phyloP scores from a whole-genome alignment of 192 early-diverging fungal species.

The Gryganskiella cystojenkinii region DNA sequence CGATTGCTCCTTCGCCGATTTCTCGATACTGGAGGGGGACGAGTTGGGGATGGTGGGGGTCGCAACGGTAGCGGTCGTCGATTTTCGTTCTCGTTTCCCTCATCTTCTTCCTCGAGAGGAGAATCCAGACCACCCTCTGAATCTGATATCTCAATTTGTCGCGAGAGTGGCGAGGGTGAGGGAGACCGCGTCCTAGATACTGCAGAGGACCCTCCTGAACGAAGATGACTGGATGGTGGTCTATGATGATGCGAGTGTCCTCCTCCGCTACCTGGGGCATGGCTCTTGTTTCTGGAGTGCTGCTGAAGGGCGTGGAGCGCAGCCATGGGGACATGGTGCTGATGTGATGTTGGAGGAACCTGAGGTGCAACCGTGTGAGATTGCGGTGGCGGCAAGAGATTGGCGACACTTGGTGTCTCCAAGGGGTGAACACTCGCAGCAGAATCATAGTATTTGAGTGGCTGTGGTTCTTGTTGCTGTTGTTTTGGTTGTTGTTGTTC shows the following conservation, averaged over 20 bases:
- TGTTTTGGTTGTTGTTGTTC: too few species aligned
- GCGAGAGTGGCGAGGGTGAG: slow-evolving; percentile 26
- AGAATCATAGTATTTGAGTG: too few species aligned
- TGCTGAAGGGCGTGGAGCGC: slow-evolving; percentile 33
- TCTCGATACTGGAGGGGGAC: neutral
- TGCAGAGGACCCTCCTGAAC: neutral
- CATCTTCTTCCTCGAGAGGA: slow-evolving; percentile 22
- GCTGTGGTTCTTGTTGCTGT: too few species aligned
- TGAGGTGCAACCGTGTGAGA: too few species aligned
- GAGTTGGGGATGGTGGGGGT: neutral
- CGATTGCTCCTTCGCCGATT: neutral
- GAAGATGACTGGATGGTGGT: neutral
- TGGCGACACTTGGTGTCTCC: too few species aligned
- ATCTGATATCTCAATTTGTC: slow-evolving; percentile 19
- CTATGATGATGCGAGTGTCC: too few species aligned
- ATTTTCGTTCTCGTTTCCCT: neutral
- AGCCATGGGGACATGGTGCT: neutral
- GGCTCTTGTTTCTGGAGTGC: slow-evolving; percentile 1
- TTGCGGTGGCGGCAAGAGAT: too few species aligned
- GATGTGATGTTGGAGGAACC: neutral
- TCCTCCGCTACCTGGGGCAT: neutral
- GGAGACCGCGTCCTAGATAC: slow-evolving; percentile 19
- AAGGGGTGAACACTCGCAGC: too few species aligned
- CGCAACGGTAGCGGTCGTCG: neutral
- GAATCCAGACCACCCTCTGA: slow-evolving; percentile 15